Evolutionary conservation across 106 monocot genomes (phyloP), one percentile per base, ranked within the genome.

Genomic region (Iris macrosiphon): DNA sequence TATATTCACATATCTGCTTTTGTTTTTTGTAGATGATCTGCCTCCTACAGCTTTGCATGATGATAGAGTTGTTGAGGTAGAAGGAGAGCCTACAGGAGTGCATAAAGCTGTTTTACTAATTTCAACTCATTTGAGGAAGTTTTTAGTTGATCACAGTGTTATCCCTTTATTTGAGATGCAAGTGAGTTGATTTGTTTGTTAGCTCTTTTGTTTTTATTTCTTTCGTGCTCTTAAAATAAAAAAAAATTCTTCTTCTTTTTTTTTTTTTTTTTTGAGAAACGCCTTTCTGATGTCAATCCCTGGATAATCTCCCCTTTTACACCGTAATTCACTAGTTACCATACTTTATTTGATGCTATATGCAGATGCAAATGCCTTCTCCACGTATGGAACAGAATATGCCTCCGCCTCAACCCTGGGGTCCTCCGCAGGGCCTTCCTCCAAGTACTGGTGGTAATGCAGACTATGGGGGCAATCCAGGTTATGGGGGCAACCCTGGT

Each of bases 341-440:
- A n/a, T n/a, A n/a, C n/a, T n/a, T n/a, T n/a, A n/a, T n/a, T n/a
- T n/a, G n/a, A n/a, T n/a, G n/a, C n/a, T n/a, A n/a, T 31, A 3
- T 41, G 15, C 20, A 59, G 50, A 26, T 66, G 55, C 41, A 58
- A 15, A 50, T 60, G 74, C 81, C 72, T 15, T 75, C 62, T n/a
- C n/a, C n/a, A n/a, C 75, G 57, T 25, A 72, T 73, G 68, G 80
- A 73, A 10, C 79, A 69, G 38, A 70, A 57, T 54, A 74, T 76
- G 74, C 80, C 69, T 3, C 77, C 71, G 7, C 62, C 77, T 31
- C 84, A 90, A 57, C 60, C 70, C 11, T 90, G 89, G 84, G 73
- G 68, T 21, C 89, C 52, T 25, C 72, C 64, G 49, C 88, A 73
- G 63, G 70, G 67, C 30, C 62, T 61, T 45, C 76, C 79, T 18